A percentile compares a stretch with the other conserved stretches of the same genome.
Conservation (phyloP, 1,284 basidiomycete species). For the Mycena citricolor region DNA sequence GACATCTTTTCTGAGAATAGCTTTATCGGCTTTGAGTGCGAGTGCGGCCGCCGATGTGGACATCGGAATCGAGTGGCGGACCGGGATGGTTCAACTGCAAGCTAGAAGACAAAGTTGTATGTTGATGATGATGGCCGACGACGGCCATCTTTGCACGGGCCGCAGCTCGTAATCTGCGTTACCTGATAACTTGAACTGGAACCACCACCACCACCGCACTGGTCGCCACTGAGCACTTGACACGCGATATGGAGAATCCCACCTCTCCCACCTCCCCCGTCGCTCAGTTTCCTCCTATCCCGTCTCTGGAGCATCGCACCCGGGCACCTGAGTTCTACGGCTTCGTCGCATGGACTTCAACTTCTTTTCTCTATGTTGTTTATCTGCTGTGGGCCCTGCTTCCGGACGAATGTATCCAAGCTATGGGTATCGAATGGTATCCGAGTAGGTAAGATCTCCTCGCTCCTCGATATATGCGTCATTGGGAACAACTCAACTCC, state of each 20-base stretch:
- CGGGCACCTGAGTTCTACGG: conserved; percentile 84
- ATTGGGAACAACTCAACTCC: not conserved
- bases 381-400: conserved; percentile 71
- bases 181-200: no score
- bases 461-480: not conserved
- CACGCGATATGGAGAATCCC: conserved; percentile 35
- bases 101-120: no score
- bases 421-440: conserved; percentile 78
- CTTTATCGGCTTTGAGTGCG: conserved; percentile 47
- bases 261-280: conserved; percentile 56
- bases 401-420: conserved; percentile 57
- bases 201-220: no score
- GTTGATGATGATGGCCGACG: no score
- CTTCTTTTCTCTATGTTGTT: conserved; percentile 66
- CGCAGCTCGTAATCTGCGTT: no score
- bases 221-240: no score
- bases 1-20: conserved; percentile 50
- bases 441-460: conserved; percentile 68
- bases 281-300: conserved; percentile 46
- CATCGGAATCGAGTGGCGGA: no score
- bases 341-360: conserved; percentile 80
- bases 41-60: conserved; percentile 10
- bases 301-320: conserved; percentile 44
- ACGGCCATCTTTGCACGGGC: no score
- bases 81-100: no score